phyloP scores from a whole-genome alignment of 2,329 filamentous ascomycete genomes.

The Emmonsiellopsis sp. region DNA sequence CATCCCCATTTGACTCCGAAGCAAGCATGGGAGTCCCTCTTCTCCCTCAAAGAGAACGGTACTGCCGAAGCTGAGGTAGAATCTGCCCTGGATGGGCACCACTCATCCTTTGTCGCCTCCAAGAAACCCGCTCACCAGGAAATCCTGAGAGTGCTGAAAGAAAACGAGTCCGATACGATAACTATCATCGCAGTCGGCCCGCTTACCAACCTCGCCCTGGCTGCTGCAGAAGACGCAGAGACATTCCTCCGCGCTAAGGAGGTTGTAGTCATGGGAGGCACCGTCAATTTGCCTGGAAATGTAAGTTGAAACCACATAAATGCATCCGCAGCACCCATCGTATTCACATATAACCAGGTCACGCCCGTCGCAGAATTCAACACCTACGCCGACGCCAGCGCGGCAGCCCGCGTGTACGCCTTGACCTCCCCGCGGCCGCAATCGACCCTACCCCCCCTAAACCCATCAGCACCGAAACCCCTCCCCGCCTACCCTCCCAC shows the following conservation, averaged over 20 bases:
- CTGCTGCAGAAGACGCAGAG: constrained; percentile 79
- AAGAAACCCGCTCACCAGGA: constrained; percentile 67
- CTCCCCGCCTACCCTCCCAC: constrained; percentile 55
- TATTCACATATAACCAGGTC: constrained; percentile 29
- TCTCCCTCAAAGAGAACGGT: constrained; percentile 27
- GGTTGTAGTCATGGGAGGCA: constrained; percentile 90
- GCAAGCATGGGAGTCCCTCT: constrained; percentile 63
- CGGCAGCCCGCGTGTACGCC: constrained; percentile 67
- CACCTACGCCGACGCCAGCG: constrained; percentile 76
- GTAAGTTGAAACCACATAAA: constrained; percentile 38
- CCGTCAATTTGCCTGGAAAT: constrained; percentile 71
- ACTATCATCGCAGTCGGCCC: constrained; percentile 88
- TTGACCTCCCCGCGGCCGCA: constrained; percentile 64
- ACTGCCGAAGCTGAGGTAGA: constrained; percentile 36
- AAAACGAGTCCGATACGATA: constrained; percentile 74
- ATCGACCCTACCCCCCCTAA: constrained; percentile 68
- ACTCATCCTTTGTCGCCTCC: constrained; percentile 64
- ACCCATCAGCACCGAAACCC: constrained; percentile 21
- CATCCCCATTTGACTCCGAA: constrained; percentile 65
- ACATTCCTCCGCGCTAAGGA: constrained; percentile 84
- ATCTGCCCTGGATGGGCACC: constrained; percentile 30
- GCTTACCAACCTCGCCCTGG: constrained; percentile 85
- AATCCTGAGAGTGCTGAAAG: constrained; percentile 75
- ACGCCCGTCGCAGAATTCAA: constrained; percentile 90
- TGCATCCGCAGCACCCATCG: not conserved